phyloP scores from a whole-genome alignment of 164 flowering plant genomes.

The Brasenia schreberi region DNA sequence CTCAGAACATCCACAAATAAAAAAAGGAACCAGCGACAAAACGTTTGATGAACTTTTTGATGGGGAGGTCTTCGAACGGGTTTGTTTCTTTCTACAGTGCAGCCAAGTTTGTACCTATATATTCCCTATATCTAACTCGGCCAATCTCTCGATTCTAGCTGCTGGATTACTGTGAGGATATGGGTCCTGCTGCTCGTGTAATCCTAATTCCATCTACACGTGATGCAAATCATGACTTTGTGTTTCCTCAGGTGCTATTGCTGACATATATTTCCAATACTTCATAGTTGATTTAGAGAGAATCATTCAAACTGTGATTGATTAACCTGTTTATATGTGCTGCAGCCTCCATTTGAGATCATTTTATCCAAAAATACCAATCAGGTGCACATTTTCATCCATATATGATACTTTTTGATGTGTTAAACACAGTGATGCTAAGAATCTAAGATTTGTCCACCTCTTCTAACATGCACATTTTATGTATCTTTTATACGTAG shows the following conservation, averaged over 20 bases:
- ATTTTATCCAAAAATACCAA: slow-evolving; percentile 26
- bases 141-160: slow-evolving; percentile 26
- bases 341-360: slow-evolving; percentile 77
- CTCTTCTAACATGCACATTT: not conserved
- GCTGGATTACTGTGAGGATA: slow-evolving; percentile 71
- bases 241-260: slow-evolving; percentile 82
- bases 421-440: not conserved
- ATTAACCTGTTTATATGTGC: slow-evolving; percentile 5
- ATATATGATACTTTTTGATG: not conserved
- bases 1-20: slow-evolving; percentile 88
- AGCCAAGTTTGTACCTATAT: not conserved
- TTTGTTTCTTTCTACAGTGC: slow-evolving; percentile 12
- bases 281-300: not conserved
- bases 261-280: slow-evolving; percentile 1
- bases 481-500: slow-evolving; percentile 20
- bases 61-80: slow-evolving; percentile 63
- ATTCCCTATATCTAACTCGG: too few relatives aligned
- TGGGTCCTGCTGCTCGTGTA: slow-evolving; percentile 72
- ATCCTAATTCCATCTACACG: slow-evolving; percentile 80
- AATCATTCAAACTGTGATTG: not conserved
- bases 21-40: slow-evolving; percentile 44
- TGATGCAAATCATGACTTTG: slow-evolving; percentile 89
- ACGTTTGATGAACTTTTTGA: slow-evolving; percentile 75
- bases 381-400: slow-evolving; percentile 31
- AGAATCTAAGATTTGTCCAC: not conserved